Evolutionary conservation across 73 alveolate species (phyloP), one percentile per base, ranked within the genome.

Genomic region (Paramecium pentaurelia): DNA sequence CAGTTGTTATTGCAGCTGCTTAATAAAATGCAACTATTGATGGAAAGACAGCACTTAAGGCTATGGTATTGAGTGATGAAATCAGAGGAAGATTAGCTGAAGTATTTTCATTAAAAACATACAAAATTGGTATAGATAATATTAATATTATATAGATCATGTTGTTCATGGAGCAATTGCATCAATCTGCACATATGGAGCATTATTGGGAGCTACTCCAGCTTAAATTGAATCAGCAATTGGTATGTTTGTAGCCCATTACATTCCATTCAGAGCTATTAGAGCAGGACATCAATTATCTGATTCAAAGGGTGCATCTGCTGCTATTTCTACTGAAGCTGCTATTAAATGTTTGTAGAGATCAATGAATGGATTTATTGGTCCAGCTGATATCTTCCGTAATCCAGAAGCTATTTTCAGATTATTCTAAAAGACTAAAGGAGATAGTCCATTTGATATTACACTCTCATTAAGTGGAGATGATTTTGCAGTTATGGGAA

Each of bases 31-130:
- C 54, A 40, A 32, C 38, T 44, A 85, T 91, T 60, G 64, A 80
- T 84, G 99, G 98, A 18, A 70, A 60, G 75, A 92, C 93, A 60
- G 97, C 97, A 34, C 88, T 97, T 12, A 94, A 93, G 75, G 98
- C 96, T 11, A 96, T 97, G 99, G 92, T 98, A 5, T 92, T 96
- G 44, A 90, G 96, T 60, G 99, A 98, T 95, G 99, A 98, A 92
- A 97, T 98, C 60, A 96, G 99, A 75, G 99, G 99, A 44, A 94
- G 99, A 92, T 95, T 98, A 25, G 98, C 98, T 47, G 99, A 98
- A 93, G 99, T 96, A 3, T 93, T 95, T 92, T 91, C 97, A 6
- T 92, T 93, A 47, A 92, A 96, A 54, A 77, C 96, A 27, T 95
- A 96, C 91, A 96, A 96, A 89, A 96, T 89, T 30, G 91, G 91